These are phyloP conservation scores for Phyllosticta citriasiana DNA, from an alignment of 2,329 filamentous ascomycete genomes.

Conservation along the genomic window DNA sequence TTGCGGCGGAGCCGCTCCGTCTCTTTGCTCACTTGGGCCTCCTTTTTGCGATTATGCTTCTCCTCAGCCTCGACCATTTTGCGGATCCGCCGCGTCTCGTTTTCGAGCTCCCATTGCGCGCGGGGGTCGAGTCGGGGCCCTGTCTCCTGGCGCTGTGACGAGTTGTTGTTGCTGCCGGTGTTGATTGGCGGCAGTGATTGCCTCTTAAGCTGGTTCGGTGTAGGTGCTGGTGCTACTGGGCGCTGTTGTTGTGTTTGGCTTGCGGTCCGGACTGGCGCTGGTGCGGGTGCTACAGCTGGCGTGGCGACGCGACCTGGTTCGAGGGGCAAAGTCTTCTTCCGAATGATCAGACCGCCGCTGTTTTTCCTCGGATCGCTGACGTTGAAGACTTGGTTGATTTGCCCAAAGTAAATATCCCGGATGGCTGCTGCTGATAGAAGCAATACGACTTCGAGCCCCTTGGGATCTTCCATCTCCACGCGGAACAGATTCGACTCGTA, in stretches of 20 bases:
- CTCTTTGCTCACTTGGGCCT: conserved; percentile 56
- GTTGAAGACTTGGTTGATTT: conserved; percentile 70
- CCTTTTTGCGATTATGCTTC: conserved; percentile 37
- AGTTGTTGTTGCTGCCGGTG: conserved; percentile 16
- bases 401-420: conserved; percentile 51
- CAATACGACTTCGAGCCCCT: conserved; percentile 80
- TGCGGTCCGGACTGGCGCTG: background rate
- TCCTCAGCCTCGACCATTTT: conserved; percentile 59
- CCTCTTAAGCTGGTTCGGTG: conserved; percentile 16
- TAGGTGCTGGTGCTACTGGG: background rate
- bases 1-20: conserved; percentile 61
- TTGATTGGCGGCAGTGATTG: conserved; percentile 21
- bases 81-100: conserved; percentile 49
- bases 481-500: conserved; percentile 89
- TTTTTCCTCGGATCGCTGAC: conserved; percentile 42
- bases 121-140: conserved; percentile 39
- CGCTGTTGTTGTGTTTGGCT: background rate
- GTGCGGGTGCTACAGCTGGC: background rate
- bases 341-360: conserved; percentile 22
- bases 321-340: conserved; percentile 25
- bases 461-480: conserved; percentile 87
- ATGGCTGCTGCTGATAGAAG: conserved; percentile 51
- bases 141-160: conserved; percentile 16
- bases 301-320: background rate
- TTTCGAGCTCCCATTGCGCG: conserved; percentile 42